Percentiles rank a stretch among this genome's conserved stretches.
Conservation (phyloP, 78 protist genomes). For the Monocercomonoides exilis region DNA sequence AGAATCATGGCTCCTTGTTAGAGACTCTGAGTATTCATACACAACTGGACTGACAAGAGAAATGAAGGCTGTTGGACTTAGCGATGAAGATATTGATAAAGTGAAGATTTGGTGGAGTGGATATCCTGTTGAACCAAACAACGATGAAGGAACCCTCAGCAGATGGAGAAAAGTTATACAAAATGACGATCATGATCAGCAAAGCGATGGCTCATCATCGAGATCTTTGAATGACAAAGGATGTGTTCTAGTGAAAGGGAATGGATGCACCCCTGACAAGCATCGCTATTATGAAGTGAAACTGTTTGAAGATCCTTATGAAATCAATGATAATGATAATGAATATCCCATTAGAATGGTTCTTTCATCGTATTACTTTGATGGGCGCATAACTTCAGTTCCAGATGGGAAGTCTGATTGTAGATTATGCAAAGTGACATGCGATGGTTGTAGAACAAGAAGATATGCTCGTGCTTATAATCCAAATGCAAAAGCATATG, state of each 20-base stretch:
- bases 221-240: conserved; percentile 52
- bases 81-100: conserved; percentile 36
- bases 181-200: conserved; percentile 43
- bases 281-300: conserved; percentile 49
- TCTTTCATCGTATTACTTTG: conserved; percentile 33
- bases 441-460: conserved; percentile 14
- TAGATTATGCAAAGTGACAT: not conserved
- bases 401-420: conserved; percentile 55
- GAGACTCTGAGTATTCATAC: not conserved
- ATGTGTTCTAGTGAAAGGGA: conserved; percentile 24
- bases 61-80: conserved; percentile 35
- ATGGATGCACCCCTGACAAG: not conserved
- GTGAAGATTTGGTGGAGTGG: conserved; percentile 55
- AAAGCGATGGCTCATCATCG: conserved; percentile 37
- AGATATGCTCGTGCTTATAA: conserved; percentile 25
- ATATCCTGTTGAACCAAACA: conserved; percentile 46
- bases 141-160: not conserved
- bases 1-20: conserved; percentile 15
- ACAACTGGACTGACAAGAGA: not conserved
- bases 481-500: conserved; percentile 31
- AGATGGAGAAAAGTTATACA: conserved; percentile 1
- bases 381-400: conserved; percentile 20
- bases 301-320: conserved; percentile 32
- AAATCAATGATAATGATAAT: conserved; percentile 41
- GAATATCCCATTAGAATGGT: conserved; percentile 46